Conservation (phyloP, 768 basidiomycete species). For the Tremella fuciformis region DNA sequence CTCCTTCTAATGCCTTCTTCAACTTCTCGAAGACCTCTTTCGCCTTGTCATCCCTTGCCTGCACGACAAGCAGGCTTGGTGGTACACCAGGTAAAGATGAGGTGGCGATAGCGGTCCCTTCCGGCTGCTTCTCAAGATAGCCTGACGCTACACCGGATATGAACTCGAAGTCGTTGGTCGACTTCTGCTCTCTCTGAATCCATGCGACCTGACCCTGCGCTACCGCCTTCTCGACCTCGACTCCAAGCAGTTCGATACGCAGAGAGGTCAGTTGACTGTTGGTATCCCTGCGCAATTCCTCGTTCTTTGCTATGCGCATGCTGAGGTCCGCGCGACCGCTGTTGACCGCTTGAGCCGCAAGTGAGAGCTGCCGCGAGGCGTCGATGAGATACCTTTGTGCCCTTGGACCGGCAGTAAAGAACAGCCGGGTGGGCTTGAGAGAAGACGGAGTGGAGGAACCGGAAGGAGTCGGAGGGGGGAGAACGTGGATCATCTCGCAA, state of each 20-base stretch:
- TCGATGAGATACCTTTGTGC: slow-evolving; percentile 64
- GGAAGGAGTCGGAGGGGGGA: slow-evolving; percentile 58
- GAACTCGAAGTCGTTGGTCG: slow-evolving; percentile 50
- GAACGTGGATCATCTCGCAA: slow-evolving; percentile 81
- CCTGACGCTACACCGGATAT: slow-evolving; percentile 5
- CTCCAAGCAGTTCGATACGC: neutral
- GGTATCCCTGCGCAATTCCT: slow-evolving; percentile 55
- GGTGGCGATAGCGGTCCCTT: slow-evolving; percentile 20
- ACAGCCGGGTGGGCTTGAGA: slow-evolving; percentile 68
- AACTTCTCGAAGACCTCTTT: slow-evolving; percentile 39
- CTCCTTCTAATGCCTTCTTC: slow-evolving; percentile 31
- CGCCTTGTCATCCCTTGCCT: slow-evolving; percentile 31
- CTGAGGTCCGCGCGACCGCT: slow-evolving; percentile 67
- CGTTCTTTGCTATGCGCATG: slow-evolving; percentile 58
- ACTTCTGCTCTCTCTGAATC: slow-evolving; percentile 30
- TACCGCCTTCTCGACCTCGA: slow-evolving; percentile 2
- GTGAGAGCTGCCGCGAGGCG: slow-evolving; percentile 60
- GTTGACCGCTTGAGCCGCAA: slow-evolving; percentile 63
- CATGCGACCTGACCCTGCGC: slow-evolving; percentile 19
- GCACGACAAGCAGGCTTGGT: slow-evolving; percentile 34
- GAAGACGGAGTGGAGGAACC: slow-evolving; percentile 67
- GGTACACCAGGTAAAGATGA: slow-evolving; percentile 19
- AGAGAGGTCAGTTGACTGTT: neutral
- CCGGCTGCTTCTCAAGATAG: neutral
- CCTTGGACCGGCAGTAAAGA: slow-evolving; percentile 78